Base-by-base conservation (phyloP, 306 rosid species). In the Pyrus bretschneideri region DNA sequence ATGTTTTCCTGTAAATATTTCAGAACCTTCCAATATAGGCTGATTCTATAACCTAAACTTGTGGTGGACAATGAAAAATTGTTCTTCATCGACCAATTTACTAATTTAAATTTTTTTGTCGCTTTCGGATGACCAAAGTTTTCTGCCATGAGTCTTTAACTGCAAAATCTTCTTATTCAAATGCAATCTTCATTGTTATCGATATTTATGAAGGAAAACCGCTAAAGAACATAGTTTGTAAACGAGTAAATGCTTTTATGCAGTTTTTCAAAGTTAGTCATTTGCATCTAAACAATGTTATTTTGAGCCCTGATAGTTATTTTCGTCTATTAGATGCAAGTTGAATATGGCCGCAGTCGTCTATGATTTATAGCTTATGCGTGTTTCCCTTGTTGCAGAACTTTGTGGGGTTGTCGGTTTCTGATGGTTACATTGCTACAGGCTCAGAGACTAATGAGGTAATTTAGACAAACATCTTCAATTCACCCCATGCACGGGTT, bases 381-480 rank as follows among this genome's bases (percentile, higher is more conserved):
- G 40, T 77, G 73, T 67, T 81, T 65, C 71, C 40, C 74, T 81
- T 79, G 76, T 78, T 80, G 85, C 93, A 96, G 99, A 96, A 96
- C 84, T 96, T 96, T 21, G 99, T 96, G 77, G 99, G 99, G 23
- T 83, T 96, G 82, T 91, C 99, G 30, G 96, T 91, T 67, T 86
- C 89, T 30, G 96, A 96, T 82, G 98, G 99, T 73, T 96, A 89
- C 76, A 92, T 96, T 76, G 99, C 99, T 59, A 96, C 99, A 15
- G 99, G 99, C 82, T 92, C 99, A 59, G 99, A 96, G 86, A 91
- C 98, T 65, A 92, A 96, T 70, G 98, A 96, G 99, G 99, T 96
- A 86, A 69, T 69, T 81, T 25, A 30, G n/a, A 44, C 46, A 76
- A n/a, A 21, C 54, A 57, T 74, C 15, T 46, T 40, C 68, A 25